Conservation (phyloP, 129 eudicot species). For the Ambrosia artemisiifolia region DNA sequence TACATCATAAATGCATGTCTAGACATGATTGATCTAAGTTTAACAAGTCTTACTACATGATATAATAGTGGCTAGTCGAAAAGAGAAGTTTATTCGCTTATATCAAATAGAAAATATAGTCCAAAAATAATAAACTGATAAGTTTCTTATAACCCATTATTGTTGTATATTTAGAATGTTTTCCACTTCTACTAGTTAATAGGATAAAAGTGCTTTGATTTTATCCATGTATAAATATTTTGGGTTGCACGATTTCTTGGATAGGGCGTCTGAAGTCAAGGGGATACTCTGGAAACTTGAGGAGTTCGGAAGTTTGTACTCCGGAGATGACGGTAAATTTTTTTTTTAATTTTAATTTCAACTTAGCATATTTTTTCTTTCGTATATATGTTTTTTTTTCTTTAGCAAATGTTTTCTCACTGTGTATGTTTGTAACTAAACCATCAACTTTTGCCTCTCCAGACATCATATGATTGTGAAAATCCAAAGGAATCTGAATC, state of each 20-base stretch:
- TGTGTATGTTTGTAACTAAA: conserved; percentile 2
- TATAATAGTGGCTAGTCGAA: neutral
- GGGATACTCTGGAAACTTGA: conserved; percentile 66
- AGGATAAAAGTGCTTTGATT: neutral
- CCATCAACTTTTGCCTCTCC: conserved; percentile 7
- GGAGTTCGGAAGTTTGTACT: conserved; percentile 68
- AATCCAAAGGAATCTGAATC: conserved; percentile 99
- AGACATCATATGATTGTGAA: conserved; percentile 91
- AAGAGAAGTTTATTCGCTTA: neutral
- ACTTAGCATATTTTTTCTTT: neutral
- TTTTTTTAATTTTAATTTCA: neutral
- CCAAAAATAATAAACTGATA: neutral
- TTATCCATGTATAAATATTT: neutral
- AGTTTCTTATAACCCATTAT: neutral
- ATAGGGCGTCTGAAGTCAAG: conserved; percentile 58
- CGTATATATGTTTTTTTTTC: neutral
- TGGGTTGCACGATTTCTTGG: conserved; percentile 8
- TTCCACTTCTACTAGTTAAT: neutral
- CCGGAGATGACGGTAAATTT: conserved; percentile 77
- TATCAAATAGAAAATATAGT: neutral
- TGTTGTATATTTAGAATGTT: neutral
- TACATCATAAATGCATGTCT: no score
- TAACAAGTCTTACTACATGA: neutral
- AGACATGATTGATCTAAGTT: no score
- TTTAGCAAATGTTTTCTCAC: conserved; percentile 12